A percentile compares a stretch with the other conserved stretches of the same genome.
phyloP scores from a whole-genome alignment of 805 yeast species.

The Pichia thaimueangensis region DNA sequence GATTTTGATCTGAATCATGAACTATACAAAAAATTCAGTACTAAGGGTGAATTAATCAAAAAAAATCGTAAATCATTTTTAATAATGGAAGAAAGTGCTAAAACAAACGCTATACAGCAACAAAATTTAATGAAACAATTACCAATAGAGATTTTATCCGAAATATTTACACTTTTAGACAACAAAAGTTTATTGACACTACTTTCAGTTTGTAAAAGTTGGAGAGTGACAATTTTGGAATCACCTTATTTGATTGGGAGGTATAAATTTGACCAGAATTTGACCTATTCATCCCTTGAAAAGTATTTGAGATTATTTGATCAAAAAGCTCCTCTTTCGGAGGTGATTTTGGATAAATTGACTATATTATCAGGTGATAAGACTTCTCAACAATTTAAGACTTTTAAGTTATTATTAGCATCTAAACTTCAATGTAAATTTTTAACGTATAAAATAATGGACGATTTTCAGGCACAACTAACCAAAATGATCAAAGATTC shows the following conservation, averaged over 20 bases:
- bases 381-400: neutral
- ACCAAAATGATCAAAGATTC: conserved; percentile 6
- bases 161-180: conserved; percentile 8
- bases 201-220: conserved; percentile 11
- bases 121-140: conserved; percentile 9
- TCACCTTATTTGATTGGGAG: conserved; percentile 10
- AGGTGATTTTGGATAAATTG: conserved; percentile 2
- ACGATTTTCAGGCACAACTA: conserved; percentile 2
- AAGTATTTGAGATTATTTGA: conserved; percentile 10
- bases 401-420: conserved; percentile 5
- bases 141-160: conserved; percentile 10
- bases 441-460: neutral
- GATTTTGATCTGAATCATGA: neutral
- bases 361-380: neutral
- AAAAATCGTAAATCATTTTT: neutral
- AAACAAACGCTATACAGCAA: neutral
- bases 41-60: neutral
- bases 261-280: neutral
- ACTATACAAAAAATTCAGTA: neutral
- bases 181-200: conserved; percentile 5
- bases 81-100: neutral
- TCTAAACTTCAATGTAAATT: conserved; percentile 4
- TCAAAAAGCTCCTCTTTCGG: conserved; percentile 7
- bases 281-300: conserved; percentile 5
- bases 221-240: conserved; percentile 12